These are phyloP conservation scores for Cylindrodendrum hubeiense DNA, from an alignment of 2,329 filamentous ascomycete genomes.

Conservation along the genomic window DNA sequence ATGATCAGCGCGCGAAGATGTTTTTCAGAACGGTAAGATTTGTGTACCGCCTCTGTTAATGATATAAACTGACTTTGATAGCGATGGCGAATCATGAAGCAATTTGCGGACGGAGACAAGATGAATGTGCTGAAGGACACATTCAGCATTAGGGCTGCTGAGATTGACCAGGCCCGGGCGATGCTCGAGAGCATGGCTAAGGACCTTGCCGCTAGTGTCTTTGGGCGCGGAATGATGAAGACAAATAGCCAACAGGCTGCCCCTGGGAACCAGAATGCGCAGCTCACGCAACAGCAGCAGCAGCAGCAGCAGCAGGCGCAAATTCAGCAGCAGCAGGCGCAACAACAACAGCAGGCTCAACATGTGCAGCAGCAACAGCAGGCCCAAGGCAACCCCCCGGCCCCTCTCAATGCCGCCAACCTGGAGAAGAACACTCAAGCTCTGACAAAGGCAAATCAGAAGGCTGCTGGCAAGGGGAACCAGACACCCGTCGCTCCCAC, in stretches of 20 bases:
- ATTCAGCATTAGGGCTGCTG: conserved; percentile 65
- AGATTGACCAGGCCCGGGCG: conserved; percentile 62
- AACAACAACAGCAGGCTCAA: conserved; percentile 48
- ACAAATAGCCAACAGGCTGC: conserved; percentile 40
- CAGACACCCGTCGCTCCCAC: conserved; percentile 70
- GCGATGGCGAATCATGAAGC: conserved; percentile 65
- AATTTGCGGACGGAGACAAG: conserved; percentile 64
- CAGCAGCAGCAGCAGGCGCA: conserved; percentile 44
- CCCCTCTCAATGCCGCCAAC: conserved; percentile 60
- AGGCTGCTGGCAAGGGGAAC: conserved; percentile 56
- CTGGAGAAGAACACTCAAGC: conserved; percentile 65
- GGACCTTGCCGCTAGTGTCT: conserved; percentile 55
- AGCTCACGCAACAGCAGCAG: conserved; percentile 50
- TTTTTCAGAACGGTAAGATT: conserved; percentile 66
- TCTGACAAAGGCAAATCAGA: conserved; percentile 59
- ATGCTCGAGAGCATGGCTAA: conserved; percentile 66
- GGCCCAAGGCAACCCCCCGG: conserved; percentile 38
- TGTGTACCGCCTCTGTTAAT: not conserved
- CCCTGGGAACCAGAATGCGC: conserved; percentile 44
- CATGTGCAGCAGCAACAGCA: conserved; percentile 41
- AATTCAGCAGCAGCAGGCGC: conserved; percentile 39
- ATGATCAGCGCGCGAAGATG: conserved; percentile 63
- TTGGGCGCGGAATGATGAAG: conserved; percentile 44
- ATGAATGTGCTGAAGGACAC: conserved; percentile 59
- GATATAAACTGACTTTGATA: conserved; percentile 52